Evolutionary conservation across 345 rosid genomes (phyloP).

Genomic region (Pugionium cornutum): DNA sequence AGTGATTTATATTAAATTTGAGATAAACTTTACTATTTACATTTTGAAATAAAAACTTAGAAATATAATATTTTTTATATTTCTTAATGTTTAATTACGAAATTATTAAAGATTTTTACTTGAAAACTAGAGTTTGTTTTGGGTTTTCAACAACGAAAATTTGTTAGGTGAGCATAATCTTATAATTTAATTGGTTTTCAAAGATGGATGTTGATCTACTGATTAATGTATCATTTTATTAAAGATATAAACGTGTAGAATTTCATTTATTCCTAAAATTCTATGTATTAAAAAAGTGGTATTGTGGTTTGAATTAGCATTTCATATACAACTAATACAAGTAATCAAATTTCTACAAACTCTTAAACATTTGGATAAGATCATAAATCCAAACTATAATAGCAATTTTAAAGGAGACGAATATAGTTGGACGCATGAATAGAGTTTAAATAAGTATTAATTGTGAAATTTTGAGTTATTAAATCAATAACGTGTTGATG

Average conservation of each 20-base stretch:
- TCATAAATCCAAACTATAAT: no score
- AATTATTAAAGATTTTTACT: background rate
- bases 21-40: no score
- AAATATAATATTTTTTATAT: no score
- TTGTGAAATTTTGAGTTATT: background rate
- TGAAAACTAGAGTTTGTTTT: background rate
- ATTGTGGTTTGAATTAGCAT: no score
- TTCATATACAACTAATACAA: no score
- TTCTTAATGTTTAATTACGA: background rate
- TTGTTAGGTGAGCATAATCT: background rate
- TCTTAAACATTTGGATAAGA: background rate
- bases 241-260: background rate
- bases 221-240: background rate
- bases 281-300: background rate
- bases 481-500: background rate
- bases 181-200: background rate
- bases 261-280: background rate
- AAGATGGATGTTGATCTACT: background rate
- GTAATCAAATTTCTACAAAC: background rate
- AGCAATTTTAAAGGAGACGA: no score
- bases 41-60: no score
- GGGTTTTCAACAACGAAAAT: background rate
- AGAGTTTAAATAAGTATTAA: constrained; percentile 2
- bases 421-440: background rate
- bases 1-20: no score